A percentile compares a stretch with the other conserved stretches of the same genome.
Evolutionary conservation across 345 rosid species (phyloP).

Genomic region (Populus tremula): DNA sequence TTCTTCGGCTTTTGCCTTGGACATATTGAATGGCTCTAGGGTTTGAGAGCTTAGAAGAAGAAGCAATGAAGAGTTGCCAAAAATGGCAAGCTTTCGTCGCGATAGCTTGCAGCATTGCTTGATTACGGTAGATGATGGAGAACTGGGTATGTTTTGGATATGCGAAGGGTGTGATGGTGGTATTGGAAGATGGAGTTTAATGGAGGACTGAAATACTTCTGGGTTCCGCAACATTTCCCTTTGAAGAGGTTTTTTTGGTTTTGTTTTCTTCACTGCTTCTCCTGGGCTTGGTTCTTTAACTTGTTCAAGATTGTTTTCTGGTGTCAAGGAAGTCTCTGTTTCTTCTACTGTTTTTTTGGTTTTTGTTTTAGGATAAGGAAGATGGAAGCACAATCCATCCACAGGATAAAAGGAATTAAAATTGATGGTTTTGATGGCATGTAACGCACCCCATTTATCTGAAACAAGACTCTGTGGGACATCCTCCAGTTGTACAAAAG

Average conservation of each 20-base stretch:
- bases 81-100: conserved; percentile 53
- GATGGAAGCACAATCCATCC: background rate
- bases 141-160: conserved; percentile 19
- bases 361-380: conserved; percentile 5
- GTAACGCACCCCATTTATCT: conserved; percentile 1
- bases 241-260: background rate
- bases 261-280: background rate
- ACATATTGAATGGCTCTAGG: conserved; percentile 35
- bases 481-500: no score
- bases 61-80: conserved; percentile 55
- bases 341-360: background rate
- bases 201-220: conserved; percentile 31
- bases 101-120: conserved; percentile 41
- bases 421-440: conserved; percentile 7
- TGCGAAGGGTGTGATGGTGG: conserved; percentile 21
- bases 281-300: background rate
- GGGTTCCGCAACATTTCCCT: conserved; percentile 42
- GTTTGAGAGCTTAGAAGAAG: conserved; percentile 49
- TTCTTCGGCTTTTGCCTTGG: conserved; percentile 43
- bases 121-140: conserved; percentile 28
- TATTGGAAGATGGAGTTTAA: conserved; percentile 29
- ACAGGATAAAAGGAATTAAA: background rate
- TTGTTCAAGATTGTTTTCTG: no score
- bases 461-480: background rate
- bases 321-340: background rate